A percentile compares a stretch with the other conserved stretches of the same genome.
Evolutionary conservation across 768 basidiomycete species (phyloP).

Genomic region (Termitomyces sp.): DNA sequence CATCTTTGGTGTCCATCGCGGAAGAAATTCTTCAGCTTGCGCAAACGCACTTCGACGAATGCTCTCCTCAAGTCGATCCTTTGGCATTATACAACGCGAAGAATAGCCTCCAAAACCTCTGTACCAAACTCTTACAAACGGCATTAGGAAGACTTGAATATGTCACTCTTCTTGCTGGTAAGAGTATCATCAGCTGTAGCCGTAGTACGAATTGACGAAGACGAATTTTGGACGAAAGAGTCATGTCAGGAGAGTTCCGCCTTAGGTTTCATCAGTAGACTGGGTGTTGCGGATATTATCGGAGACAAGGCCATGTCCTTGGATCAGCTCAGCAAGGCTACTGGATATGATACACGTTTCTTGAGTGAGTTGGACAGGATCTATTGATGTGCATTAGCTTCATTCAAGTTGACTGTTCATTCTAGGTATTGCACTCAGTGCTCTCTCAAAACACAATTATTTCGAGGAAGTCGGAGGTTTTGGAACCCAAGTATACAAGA

Average conservation of each 20-base stretch:
- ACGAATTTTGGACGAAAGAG: conserved; percentile 1
- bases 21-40: too few relatives aligned
- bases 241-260: conserved; percentile 16
- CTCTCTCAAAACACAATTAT: conserved; percentile 9
- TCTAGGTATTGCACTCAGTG: conserved; percentile 11
- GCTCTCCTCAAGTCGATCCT: too few relatives aligned
- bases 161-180: conserved; percentile 10
- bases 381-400: neutral
- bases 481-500: conserved; percentile 9
- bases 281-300: conserved; percentile 11
- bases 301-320: conserved; percentile 5
- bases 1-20: too few relatives aligned
- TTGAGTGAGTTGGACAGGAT: neutral
- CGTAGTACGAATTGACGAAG: too few relatives aligned
- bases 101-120: conserved; percentile 7
- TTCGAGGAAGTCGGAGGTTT: conserved; percentile 13
- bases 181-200: neutral
- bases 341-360: too few relatives aligned
- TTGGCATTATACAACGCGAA: conserved; percentile 12
- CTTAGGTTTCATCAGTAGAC: conserved; percentile 5
- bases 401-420: neutral
- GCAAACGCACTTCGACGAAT: too few relatives aligned
- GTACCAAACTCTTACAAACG: conserved; percentile 4
- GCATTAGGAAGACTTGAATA: conserved; percentile 9
- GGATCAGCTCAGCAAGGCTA: too few relatives aligned